Conservation (phyloP, 179 eudicot species). For the Drosera spatulata region DNA sequence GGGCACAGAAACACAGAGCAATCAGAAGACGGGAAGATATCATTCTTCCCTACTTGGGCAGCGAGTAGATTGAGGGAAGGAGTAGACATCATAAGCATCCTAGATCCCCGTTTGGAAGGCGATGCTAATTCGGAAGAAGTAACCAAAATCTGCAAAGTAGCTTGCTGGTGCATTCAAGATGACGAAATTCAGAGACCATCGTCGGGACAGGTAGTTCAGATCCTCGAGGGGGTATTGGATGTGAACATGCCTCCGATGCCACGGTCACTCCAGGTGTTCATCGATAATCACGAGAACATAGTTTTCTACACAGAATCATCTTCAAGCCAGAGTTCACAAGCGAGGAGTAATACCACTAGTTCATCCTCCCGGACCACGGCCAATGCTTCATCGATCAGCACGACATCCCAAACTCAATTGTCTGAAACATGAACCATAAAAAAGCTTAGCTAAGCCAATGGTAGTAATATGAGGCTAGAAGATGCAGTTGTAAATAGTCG, state of each 20-base stretch:
- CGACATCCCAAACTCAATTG: not conserved
- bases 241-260: conserved; percentile 53
- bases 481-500: too few relatives aligned
- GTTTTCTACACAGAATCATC: conserved; percentile 31
- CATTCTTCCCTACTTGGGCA: conserved; percentile 41
- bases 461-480: too few relatives aligned
- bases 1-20: conserved; percentile 38
- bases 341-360: conserved; percentile 12
- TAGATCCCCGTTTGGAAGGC: conserved; percentile 31
- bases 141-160: conserved; percentile 29
- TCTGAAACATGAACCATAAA: too few relatives aligned
- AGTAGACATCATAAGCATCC: conserved; percentile 21
- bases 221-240: conserved; percentile 51
- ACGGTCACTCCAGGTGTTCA: conserved; percentile 26
- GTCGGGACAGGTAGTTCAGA: conserved; percentile 55
- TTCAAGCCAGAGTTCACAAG: conserved; percentile 17
- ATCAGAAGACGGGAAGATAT: conserved; percentile 25
- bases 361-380: conserved; percentile 3
- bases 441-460: too few relatives aligned
- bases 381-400: conserved; percentile 1
- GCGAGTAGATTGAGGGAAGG: conserved; percentile 24
- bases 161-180: conserved; percentile 66
- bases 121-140: conserved; percentile 32
- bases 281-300: conserved; percentile 19
- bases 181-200: conserved; percentile 37